Evolutionary conservation across 306 rosid species (phyloP), one percentile per base, ranked within the genome.

Genomic region (Vachellia collinsii): DNA sequence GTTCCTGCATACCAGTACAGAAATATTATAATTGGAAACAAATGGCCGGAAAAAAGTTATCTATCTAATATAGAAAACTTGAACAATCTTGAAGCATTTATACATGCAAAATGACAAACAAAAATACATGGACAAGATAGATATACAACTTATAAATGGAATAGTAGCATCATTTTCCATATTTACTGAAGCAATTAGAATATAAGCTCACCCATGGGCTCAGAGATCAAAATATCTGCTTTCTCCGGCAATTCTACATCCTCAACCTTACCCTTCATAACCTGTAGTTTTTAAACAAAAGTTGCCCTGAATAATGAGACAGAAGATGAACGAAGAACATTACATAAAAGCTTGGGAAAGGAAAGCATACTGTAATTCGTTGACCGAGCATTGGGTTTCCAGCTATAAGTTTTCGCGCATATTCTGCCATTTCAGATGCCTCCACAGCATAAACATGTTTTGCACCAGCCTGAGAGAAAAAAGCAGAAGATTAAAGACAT

Each of bases 371-470:
- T 6, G 99, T 94, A 75, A 94, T 94, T 80, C 99, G 88, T 77
- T 91, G 89, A 83, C 92, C 84, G 65, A 94, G 80, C 19, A 53
- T 76, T 65, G 97, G 97, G 85, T 94, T 94, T 72, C 99, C 99
- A 44, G 92, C 91, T 84, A 94, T 88, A 72, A 94, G 89, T 77
- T 84, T 89, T 20, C 87, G 92, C 13, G 99, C 99, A 79, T 94
- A 94, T 79, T 94, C 97, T 77, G 99, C 95, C 99, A 94, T 94
- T 87, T 94, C 99, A 84, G 99, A 94, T 61, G 99, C 99, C 89
- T 94, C 99, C 82, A 94, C 99, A 1, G 99, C 99, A 84, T 94
- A 94, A 80, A 94, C 99, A 87, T 94, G 99, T 72, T 93, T 94
- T 64, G 99, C 99, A 46, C 99, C 99, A n/a, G 99, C 99, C 99